Conservation (phyloP, 768 basidiomycete species). For the Podaxis pistillaris region DNA sequence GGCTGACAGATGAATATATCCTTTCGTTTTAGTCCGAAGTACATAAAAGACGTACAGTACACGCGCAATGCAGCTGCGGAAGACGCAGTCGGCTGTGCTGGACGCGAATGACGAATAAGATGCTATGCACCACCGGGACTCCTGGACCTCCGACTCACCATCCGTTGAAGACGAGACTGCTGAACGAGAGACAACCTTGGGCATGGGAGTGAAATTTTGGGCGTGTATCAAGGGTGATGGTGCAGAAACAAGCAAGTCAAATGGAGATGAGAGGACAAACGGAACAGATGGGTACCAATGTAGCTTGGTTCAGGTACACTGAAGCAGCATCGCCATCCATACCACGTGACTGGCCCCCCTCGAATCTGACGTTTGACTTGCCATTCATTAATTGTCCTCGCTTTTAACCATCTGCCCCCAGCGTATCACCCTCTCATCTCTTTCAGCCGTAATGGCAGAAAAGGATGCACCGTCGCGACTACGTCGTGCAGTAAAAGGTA, state of each 20-base stretch:
- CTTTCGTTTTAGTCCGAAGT: conserved; percentile 12
- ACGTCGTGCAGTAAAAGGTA: conserved; percentile 79
- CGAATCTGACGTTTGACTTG: conserved; percentile 9
- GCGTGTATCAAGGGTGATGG: not conserved
- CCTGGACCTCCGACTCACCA: conserved; percentile 43
- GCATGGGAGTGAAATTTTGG: conserved; percentile 48
- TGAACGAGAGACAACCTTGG: conserved; percentile 88
- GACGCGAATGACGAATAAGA: conserved; percentile 10
- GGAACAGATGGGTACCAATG: not conserved
- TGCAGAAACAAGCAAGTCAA: not conserved
- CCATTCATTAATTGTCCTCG: conserved; percentile 2
- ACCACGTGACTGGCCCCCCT: conserved; percentile 15
- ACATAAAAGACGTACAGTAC: conserved; percentile 59
- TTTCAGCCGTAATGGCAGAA: conserved; percentile 63
- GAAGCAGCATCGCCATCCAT: conserved; percentile 5
- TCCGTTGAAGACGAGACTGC: conserved; percentile 87
- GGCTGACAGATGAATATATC: conserved; percentile 16
- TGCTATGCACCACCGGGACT: not conserved
- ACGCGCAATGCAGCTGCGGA: conserved; percentile 76
- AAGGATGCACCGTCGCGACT: conserved; percentile 75
- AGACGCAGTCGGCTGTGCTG: conserved; percentile 78
- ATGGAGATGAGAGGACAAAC: not conserved
- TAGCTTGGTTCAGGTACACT: not conserved
- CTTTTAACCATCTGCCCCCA: conserved; percentile 8
- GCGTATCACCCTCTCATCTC: conserved; percentile 16